Evolutionary conservation across 164 flowering plant species (phyloP).

Genomic region (Macadamia tetraphylla): DNA sequence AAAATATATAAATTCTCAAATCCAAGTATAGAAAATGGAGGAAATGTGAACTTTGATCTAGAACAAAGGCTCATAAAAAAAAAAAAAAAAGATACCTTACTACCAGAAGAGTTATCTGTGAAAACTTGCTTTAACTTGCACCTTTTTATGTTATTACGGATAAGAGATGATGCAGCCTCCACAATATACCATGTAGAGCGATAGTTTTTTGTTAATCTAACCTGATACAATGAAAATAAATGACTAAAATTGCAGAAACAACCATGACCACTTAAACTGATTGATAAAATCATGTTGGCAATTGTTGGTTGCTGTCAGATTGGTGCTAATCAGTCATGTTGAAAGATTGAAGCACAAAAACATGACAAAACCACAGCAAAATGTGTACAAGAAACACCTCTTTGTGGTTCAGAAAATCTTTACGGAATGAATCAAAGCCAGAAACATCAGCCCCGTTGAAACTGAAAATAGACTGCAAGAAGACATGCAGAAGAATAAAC

Average conservation of each 20-base stretch:
- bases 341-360: background rate
- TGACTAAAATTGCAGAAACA: background rate
- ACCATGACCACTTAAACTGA: constrained; percentile 3
- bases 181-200: constrained; percentile 88
- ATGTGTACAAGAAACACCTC: constrained; percentile 47
- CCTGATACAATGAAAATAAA: constrained; percentile 33
- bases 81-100: constrained; percentile 45
- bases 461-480: constrained; percentile 89
- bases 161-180: constrained; percentile 89
- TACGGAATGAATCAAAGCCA: constrained; percentile 88
- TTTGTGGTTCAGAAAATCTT: constrained; percentile 71
- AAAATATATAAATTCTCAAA: constrained; percentile 6
- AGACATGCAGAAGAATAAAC: constrained; percentile 2
- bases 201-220: constrained; percentile 74
- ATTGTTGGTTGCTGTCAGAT: background rate
- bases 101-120: constrained; percentile 79
- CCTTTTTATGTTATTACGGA: constrained; percentile 58
- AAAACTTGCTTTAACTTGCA: constrained; percentile 53
- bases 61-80: background rate
- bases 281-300: background rate
- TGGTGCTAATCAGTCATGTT: background rate
- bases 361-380: background rate
- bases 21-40: background rate
- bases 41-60: background rate
- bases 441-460: constrained; percentile 89